These are phyloP conservation scores for Fusarium papillatum DNA, from an alignment of 2,329 filamentous ascomycete genomes.

Conservation along the genomic window DNA sequence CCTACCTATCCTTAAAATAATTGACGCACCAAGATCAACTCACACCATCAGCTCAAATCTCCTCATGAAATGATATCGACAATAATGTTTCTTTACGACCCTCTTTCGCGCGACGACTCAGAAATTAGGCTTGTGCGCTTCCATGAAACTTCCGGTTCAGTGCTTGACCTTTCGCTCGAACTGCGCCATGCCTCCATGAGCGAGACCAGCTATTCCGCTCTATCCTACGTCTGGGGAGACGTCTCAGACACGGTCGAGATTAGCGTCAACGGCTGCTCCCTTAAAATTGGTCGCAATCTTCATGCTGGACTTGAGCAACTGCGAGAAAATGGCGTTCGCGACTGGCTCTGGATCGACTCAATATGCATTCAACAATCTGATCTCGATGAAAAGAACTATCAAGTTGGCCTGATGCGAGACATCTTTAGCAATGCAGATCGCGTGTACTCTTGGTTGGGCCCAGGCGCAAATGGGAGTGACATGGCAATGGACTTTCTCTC, in stretches of 20 bases:
- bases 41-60: background rate
- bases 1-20: background rate
- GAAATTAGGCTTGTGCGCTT: background rate
- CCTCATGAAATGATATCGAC: background rate
- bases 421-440: background rate
- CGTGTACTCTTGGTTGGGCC: background rate
- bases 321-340: background rate
- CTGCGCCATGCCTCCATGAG: background rate
- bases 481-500: background rate
- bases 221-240: conserved; percentile 2
- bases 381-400: background rate
- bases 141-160: accelerated
- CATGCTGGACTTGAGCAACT: background rate
- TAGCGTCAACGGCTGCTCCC: background rate
- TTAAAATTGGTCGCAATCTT: background rate
- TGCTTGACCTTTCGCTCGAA: background rate
- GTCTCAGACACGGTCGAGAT: background rate
- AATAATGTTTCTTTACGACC: background rate
- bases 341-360: conserved; percentile 2
- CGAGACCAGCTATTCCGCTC: background rate
- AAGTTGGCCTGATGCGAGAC: background rate
- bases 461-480: background rate
- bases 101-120: background rate
- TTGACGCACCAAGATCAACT: background rate
- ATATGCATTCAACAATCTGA: conserved; percentile 6